These are phyloP conservation scores for Thalassiosira sp. DNA, from an alignment of 352 stramenopile genomes.

Conservation along the genomic window DNA sequence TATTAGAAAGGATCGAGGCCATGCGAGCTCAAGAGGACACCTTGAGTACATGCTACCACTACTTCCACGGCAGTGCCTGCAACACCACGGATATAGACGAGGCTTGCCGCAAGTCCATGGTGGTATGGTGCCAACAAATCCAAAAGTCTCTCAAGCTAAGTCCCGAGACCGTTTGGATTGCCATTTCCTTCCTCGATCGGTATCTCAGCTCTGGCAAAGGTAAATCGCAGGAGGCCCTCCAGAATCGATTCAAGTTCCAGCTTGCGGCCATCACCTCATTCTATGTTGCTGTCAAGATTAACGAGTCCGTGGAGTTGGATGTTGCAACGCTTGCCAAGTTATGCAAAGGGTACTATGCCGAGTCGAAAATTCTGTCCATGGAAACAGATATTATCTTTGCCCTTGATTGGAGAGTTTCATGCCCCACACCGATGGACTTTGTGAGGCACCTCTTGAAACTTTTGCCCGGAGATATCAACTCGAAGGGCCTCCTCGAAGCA, in stretches of 20 bases:
- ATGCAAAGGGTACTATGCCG: conserved; percentile 48
- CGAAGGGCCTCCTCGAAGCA: too few species aligned
- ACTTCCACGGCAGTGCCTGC: too few species aligned
- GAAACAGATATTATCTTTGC: conserved; percentile 60
- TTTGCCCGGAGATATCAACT: conserved; percentile 29
- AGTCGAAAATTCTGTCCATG: conserved; percentile 57
- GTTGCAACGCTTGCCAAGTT: conserved; percentile 61
- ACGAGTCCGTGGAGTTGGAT: conserved; percentile 54
- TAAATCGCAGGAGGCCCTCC: conserved; percentile 8
- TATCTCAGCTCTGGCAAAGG: conserved; percentile 34
- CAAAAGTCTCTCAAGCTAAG: too few species aligned
- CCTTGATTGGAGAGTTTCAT: conserved; percentile 69
- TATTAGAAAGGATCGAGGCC: too few species aligned
- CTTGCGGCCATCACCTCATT: conserved; percentile 48
- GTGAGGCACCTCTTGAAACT: conserved; percentile 53
- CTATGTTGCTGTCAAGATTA: conserved; percentile 72
- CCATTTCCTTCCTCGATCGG: conserved; percentile 47
- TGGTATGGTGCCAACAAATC: conserved; percentile 40
- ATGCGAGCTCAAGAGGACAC: too few species aligned
- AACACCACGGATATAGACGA: conserved; percentile 25
- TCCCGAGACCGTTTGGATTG: conserved; percentile 42
- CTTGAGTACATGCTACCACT: too few species aligned
- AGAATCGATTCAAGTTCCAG: conserved; percentile 39
- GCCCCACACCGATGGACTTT: conserved; percentile 64
- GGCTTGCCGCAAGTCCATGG: conserved; percentile 29